Evolutionary conservation across 192 early-diverging fungal genomes (phyloP).

Genomic region (Coemansia reversa): DNA sequence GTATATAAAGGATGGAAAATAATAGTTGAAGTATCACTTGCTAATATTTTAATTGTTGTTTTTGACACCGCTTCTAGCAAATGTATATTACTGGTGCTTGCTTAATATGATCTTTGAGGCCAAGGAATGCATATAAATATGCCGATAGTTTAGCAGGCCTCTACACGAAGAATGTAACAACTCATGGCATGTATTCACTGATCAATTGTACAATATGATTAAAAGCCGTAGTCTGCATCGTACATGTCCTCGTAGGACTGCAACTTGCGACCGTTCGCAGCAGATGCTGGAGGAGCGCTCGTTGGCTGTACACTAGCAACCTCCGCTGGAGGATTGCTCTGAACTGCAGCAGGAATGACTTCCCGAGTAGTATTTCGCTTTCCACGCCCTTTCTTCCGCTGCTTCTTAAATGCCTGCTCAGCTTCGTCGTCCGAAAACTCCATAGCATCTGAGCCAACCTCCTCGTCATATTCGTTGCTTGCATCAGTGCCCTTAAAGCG

Average conservation of each 20-base stretch:
- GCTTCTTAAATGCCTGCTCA: conserved; percentile 64
- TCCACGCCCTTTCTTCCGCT: conserved; percentile 50
- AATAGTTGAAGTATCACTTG: no score
- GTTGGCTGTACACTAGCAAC: neutral
- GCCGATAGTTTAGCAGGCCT: no score
- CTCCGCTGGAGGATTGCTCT: no score
- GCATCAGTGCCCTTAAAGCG: conserved; percentile 85
- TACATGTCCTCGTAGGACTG: conserved; percentile 48
- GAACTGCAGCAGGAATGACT: neutral
- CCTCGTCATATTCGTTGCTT: conserved; percentile 91
- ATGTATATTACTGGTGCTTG: no score
- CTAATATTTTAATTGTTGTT: no score
- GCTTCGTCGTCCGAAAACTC: conserved; percentile 97
- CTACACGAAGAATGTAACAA: no score
- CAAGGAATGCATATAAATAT: no score
- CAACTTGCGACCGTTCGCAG: conserved; percentile 27
- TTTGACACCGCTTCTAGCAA: no score
- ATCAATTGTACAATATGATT: neutral
- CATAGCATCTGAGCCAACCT: conserved; percentile 74
- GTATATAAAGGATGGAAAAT: no score
- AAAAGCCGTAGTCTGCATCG: conserved; percentile 44
- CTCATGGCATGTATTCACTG: no score
- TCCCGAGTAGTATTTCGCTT: conserved; percentile 13
- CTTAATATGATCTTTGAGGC: no score
- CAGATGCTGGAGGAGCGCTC: neutral